Evolutionary conservation across 2,329 filamentous ascomycete genomes (phyloP).

Genomic region (Microsporum canis): DNA sequence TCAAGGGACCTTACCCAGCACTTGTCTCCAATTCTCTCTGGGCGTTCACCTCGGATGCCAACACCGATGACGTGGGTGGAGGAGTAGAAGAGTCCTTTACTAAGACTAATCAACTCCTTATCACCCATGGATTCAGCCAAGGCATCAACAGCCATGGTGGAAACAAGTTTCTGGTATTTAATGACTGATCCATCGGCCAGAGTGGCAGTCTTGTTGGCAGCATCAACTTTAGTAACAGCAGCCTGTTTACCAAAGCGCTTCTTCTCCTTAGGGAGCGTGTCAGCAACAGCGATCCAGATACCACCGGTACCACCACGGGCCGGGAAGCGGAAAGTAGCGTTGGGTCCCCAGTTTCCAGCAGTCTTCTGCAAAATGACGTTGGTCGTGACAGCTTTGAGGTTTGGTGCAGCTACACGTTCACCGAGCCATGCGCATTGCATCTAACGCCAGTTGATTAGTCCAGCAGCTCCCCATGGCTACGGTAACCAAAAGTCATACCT

Average conservation of each 20-base stretch:
- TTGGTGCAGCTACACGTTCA: slow-evolving; percentile 92
- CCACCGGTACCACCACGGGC: slow-evolving; percentile 89
- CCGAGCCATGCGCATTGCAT: slow-evolving; percentile 99
- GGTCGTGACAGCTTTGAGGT: slow-evolving; percentile 84
- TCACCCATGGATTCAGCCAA: slow-evolving; percentile 81
- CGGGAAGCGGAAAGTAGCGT: slow-evolving; percentile 96
- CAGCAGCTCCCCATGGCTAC: no score
- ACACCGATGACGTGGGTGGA: slow-evolving; percentile 96
- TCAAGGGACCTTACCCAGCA: slow-evolving; percentile 61
- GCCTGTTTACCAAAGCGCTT: slow-evolving; percentile 78
- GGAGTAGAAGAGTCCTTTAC: slow-evolving; percentile 91
- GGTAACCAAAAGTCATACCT: slow-evolving; percentile 46
- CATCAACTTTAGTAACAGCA: slow-evolving; percentile 76
- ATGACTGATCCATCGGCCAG: slow-evolving; percentile 77
- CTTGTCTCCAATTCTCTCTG: slow-evolving; percentile 96
- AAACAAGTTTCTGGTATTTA: slow-evolving; percentile 84
- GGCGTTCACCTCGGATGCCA: slow-evolving; percentile 79
- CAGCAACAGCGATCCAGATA: slow-evolving; percentile 96
- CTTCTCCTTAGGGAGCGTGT: slow-evolving; percentile 86
- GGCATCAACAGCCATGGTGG: slow-evolving; percentile 89
- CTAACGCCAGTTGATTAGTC: slow-evolving; percentile 35
- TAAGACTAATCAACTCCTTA: slow-evolving; percentile 67
- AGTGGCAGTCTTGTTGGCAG: slow-evolving; percentile 69
- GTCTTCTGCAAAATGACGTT: slow-evolving; percentile 95
- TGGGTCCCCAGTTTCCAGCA: slow-evolving; percentile 95